A percentile compares a stretch with the other conserved stretches of the same genome.
Conservation (phyloP, 1,284 basidiomycete species). For the Gomphus sp. region DNA sequence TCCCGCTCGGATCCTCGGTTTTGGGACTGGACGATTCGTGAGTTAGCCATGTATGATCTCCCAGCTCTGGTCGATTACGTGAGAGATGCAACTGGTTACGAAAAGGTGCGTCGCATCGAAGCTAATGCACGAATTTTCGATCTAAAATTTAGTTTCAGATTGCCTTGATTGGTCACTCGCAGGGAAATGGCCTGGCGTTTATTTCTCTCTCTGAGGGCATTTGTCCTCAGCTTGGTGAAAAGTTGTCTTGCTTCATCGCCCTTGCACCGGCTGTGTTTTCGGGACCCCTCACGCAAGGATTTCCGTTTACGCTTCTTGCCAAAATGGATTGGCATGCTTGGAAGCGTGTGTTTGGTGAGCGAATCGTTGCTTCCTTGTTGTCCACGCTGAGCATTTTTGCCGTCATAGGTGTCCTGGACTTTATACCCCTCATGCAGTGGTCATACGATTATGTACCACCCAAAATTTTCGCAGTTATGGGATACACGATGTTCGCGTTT, state of each 20-base stretch:
- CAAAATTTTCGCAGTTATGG: conserved; percentile 31
- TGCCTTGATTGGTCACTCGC: conserved; percentile 53
- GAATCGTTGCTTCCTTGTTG: background rate
- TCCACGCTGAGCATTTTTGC: background rate
- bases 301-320: conserved; percentile 43
- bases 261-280: conserved; percentile 54
- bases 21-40: conserved; percentile 58
- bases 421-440: conserved; percentile 51
- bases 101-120: conserved; percentile 27
- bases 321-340: conserved; percentile 43
- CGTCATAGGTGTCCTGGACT: conserved; percentile 38
- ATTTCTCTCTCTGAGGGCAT: conserved; percentile 47
- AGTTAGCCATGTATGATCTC: conserved; percentile 51
- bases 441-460: conserved; percentile 48
- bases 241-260: conserved; percentile 47
- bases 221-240: conserved; percentile 43
- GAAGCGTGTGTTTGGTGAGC: conserved; percentile 41
- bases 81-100: conserved; percentile 41
- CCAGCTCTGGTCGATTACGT: conserved; percentile 52
- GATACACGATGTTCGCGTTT: conserved; percentile 54
- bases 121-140: conserved; percentile 13
- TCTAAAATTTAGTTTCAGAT: conserved; percentile 23
- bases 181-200: conserved; percentile 46
- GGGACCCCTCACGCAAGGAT: conserved; percentile 46
- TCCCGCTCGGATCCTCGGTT: conserved; percentile 43